A percentile compares a stretch with the other conserved stretches of the same genome.
phyloP scores from a whole-genome alignment of 129 eudicot genomes.

The Lactuca sativa region DNA sequence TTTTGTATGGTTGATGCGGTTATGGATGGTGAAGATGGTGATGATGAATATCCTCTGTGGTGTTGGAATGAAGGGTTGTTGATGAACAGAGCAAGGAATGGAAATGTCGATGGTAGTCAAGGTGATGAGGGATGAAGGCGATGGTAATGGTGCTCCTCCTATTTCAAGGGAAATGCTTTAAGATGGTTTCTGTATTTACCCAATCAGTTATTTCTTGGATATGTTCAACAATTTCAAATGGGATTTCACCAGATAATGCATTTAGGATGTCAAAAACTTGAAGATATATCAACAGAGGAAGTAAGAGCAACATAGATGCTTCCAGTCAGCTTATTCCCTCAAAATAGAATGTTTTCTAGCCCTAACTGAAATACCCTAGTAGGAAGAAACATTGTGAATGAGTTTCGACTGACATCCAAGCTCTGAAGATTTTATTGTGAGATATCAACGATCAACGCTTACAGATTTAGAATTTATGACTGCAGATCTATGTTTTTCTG shows the following conservation, averaged over 20 bases:
- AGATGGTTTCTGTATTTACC: slow-evolving; percentile 55
- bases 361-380: slow-evolving; percentile 70
- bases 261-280: slow-evolving; percentile 66
- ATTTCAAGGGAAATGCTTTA: slow-evolving; percentile 66
- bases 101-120: too few relatives aligned
- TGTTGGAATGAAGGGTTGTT: too few relatives aligned
- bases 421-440: slow-evolving; percentile 50
- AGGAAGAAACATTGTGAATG: slow-evolving; percentile 65
- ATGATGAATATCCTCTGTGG: too few relatives aligned
- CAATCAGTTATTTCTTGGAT: slow-evolving; percentile 51
- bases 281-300: slow-evolving; percentile 47
- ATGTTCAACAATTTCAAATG: slow-evolving; percentile 56
- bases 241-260: slow-evolving; percentile 55
- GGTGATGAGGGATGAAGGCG: too few relatives aligned
- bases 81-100: too few relatives aligned
- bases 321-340: slow-evolving; percentile 66
- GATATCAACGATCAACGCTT: too few relatives aligned
- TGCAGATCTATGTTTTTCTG: too few relatives aligned
- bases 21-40: too few relatives aligned
- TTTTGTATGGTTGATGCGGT: too few relatives aligned
- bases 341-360: slow-evolving; percentile 47
- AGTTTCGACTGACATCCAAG: slow-evolving; percentile 65
- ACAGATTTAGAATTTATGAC: too few relatives aligned
- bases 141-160: slow-evolving; percentile 43
- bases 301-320: slow-evolving; percentile 42